Conservation (phyloP, 306 rosid species). For the Elaeagnus macrophylla region DNA sequence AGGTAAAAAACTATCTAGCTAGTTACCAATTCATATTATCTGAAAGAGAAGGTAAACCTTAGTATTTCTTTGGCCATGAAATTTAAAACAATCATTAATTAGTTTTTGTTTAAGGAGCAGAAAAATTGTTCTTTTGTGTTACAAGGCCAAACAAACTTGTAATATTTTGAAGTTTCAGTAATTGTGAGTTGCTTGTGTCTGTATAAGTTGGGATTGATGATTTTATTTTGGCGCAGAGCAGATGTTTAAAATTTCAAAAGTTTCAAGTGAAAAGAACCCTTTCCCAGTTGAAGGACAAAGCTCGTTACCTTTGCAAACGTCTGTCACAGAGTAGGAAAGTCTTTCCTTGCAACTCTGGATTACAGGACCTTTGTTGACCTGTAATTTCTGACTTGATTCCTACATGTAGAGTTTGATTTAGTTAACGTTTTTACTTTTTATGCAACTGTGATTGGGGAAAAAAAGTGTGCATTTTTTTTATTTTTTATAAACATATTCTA, state of each 20-base stretch:
- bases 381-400: not conserved
- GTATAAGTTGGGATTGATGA: not conserved
- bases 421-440: too few relatives aligned
- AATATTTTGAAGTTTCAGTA: not conserved
- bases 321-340: conserved; percentile 21
- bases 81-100: too few relatives aligned
- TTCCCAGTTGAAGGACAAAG: conserved; percentile 24
- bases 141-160: too few relatives aligned
- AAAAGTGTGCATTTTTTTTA: too few relatives aligned
- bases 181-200: not conserved
- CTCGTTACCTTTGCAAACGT: conserved; percentile 21
- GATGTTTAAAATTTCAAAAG: conserved; percentile 30
- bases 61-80: too few relatives aligned
- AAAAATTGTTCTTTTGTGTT: too few relatives aligned
- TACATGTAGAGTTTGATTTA: too few relatives aligned
- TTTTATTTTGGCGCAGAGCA: conserved; percentile 20
- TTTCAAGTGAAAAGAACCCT: conserved; percentile 14
- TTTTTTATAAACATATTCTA: too few relatives aligned
- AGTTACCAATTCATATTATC: not conserved
- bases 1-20: conserved; percentile 22
- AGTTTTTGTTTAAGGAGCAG: too few relatives aligned
- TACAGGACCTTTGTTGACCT: conserved; percentile 3
- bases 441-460: too few relatives aligned
- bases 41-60: not conserved
- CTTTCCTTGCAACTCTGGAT: conserved; percentile 13